Base-by-base conservation (phyloP, 208 protist genomes). In the Crithidia brevicula region DNA sequence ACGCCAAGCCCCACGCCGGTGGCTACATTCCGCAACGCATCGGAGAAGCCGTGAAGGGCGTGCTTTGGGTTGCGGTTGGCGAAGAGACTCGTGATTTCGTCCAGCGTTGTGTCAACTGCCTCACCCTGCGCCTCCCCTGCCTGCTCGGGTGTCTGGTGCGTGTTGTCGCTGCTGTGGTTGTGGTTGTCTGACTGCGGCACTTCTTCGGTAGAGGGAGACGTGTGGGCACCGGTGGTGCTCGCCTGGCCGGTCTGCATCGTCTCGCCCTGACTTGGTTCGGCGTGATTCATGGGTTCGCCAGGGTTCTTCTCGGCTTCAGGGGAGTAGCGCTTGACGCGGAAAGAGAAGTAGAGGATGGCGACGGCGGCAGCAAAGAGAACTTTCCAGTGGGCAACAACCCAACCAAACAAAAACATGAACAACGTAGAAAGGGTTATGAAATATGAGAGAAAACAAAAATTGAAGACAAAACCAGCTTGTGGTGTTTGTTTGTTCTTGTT, bases 11-110 rank as follows among this genome's bases (percentile, higher is more conserved):
- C 80, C 23, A 79, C 40, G 5, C 85, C 85, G 25, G 69, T 67
- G 11, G 46, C 59, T 18, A 78, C 56, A 45, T 86, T 83, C 4
- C 68, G 50, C 28, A 74, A 49, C 11, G 46, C 82, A 42, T 81
- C 76, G 6, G 54, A 43, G 10, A 81, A 0, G 28, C 85, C 85
- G 4, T 76, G 46, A 16, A 84, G 42, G 1, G 65, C 67, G 57
- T 91, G 74, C 67, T 89, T 83, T 13, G 85, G 85, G 20, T 64
- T 51, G 0, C 68, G 33, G 8, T 64, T 64, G 1, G 71, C 72
- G 64, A 88, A 88, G 25, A 85, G 53, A 13, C 63, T 40, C 9
- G 64, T 81, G 38, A 85, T 74, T 10, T 67, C 69, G 7, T 72
- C 67, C 20, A 78, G 25, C 13, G 43, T 30, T 9, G 31, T 25